Percentiles rank a stretch among this genome's conserved stretches.
These are phyloP conservation scores for Plasmodium gonderi DNA, from an alignment of 169 alveolate species.

Conservation along the genomic window DNA sequence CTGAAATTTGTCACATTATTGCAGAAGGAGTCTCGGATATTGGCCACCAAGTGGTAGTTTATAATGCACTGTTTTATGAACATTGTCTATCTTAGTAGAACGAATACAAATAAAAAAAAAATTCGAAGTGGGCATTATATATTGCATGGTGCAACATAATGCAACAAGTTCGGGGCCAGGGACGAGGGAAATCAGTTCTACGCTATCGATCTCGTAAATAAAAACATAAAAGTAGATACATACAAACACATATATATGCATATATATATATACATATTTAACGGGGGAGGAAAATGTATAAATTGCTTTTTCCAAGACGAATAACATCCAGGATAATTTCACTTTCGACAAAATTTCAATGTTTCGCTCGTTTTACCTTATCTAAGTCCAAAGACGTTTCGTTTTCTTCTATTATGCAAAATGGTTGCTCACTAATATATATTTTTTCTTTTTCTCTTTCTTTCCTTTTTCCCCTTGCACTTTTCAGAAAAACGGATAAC, in stretches of 20 bases:
- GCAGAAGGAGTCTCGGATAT: not conserved
- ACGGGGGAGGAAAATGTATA: not conserved
- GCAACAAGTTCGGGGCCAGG: not conserved
- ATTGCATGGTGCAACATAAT: not conserved
- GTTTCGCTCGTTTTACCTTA: not conserved
- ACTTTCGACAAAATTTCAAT: not conserved
- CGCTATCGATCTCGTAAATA: not conserved
- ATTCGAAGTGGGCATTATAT: not conserved
- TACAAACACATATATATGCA: not conserved
- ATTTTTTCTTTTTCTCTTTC: not conserved
- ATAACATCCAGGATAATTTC: not conserved
- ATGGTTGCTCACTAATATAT: not conserved
- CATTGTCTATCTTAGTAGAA: not conserved
- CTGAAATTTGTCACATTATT: slow-evolving; percentile 8
- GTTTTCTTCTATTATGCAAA: not conserved
- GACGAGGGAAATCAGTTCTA: no score
- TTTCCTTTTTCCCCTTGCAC: not conserved
- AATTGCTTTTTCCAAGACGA: not conserved
- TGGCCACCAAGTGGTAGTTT: not conserved
- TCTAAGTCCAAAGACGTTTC: not conserved
- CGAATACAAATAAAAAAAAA: not conserved
- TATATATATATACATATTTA: not conserved
- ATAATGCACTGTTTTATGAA: not conserved
- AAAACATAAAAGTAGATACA: no score
- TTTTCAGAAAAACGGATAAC: not conserved